phyloP scores from a whole-genome alignment of 331 rosid genomes.

The Ulmus americana region DNA sequence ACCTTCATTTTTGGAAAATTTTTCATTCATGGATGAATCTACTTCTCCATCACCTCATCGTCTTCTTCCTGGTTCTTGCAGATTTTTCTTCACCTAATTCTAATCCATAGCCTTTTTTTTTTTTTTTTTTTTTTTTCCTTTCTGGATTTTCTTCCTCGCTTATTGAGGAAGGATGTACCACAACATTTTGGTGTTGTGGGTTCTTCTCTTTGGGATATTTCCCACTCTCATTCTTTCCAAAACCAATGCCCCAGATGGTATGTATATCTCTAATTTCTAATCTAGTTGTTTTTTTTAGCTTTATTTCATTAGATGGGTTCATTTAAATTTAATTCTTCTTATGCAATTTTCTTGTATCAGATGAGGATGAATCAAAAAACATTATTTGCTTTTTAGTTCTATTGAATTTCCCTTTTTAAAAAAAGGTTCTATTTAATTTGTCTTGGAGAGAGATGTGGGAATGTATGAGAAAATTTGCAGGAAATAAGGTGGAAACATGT shows the following conservation, averaged over 20 bases:
- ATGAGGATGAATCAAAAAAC: neutral
- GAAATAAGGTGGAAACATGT: neutral
- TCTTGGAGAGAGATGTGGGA: neutral
- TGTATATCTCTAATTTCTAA: neutral
- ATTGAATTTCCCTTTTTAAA: neutral
- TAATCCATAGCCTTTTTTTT: neutral
- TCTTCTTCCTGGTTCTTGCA: neutral
- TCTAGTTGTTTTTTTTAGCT: too few species aligned
- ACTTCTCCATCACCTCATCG: neutral
- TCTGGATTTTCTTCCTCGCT: neutral
- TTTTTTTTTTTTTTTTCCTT: neutral
- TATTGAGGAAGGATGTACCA: conserved; percentile 39
- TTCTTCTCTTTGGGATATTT: conserved; percentile 36
- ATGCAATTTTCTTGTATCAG: neutral
- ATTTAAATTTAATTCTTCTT: neutral
- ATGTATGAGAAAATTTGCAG: neutral
- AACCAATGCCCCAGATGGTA: conserved; percentile 41
- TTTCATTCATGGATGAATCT: conserved; percentile 1
- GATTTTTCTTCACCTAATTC: neutral
- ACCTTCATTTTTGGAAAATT: neutral
- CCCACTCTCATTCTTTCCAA: conserved; percentile 29
- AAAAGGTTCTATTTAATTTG: neutral
- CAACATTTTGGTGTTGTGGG: conserved; percentile 52
- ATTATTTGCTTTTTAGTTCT: too few species aligned
- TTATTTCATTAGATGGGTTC: neutral